These are phyloP conservation scores for Selaginella moellendorffii DNA, from an alignment of 75 land plant genomes.

Conservation along the genomic window DNA sequence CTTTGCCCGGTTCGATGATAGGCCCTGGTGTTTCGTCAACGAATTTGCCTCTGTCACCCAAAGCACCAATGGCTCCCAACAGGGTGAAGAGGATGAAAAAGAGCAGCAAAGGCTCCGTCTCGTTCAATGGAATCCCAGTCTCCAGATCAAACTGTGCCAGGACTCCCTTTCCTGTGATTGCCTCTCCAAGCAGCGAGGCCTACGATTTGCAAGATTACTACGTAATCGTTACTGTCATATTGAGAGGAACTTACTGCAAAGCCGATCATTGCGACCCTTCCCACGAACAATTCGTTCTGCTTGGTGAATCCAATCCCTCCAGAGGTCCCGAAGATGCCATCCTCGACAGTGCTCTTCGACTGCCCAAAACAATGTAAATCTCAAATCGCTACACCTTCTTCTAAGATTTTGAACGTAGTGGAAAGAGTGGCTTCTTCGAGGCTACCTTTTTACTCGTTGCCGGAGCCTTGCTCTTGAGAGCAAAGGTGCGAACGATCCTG, in stretches of 20 bases:
- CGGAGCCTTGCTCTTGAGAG: too few species aligned
- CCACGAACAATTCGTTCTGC: conserved; percentile 77
- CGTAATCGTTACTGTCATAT: not conserved
- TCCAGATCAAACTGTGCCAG: conserved; percentile 26
- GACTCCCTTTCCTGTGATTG: conserved; percentile 19
- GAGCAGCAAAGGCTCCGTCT: conserved; percentile 61
- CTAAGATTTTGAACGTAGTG: too few species aligned
- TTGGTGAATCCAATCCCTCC: conserved; percentile 94
- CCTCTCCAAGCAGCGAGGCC: conserved; percentile 23
- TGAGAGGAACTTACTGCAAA: conserved; percentile 70
- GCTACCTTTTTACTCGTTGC: too few species aligned
- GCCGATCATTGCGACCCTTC: conserved; percentile 87
- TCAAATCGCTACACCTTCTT: too few species aligned
- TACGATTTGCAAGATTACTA: not conserved
- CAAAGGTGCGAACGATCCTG: too few species aligned
- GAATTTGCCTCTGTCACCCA: conserved; percentile 82
- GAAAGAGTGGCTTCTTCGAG: too few species aligned
- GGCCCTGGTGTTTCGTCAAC: conserved; percentile 50
- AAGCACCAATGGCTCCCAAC: conserved; percentile 88
- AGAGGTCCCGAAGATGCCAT: conserved; percentile 83
- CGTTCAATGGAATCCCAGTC: conserved; percentile 20
- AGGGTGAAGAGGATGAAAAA: conserved; percentile 91
- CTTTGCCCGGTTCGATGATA: conserved; percentile 71
- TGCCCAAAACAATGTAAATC: too few species aligned
- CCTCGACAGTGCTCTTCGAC: conserved; percentile 42